phyloP scores from a whole-genome alignment of 129 eudicot species.

The Calendula officinalis region DNA sequence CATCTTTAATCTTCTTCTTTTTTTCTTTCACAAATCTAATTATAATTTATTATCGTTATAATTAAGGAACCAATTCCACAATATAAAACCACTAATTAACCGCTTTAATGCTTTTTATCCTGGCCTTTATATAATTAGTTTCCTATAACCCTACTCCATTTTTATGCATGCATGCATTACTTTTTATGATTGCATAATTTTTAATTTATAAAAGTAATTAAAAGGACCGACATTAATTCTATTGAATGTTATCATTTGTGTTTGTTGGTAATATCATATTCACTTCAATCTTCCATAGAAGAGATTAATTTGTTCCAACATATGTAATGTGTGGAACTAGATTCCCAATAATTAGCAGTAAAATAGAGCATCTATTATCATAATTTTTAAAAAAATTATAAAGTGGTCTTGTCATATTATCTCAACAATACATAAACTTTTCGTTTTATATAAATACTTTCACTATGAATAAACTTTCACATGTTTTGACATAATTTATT shows the following conservation, averaged over 20 bases:
- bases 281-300: no score
- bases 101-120: slow-evolving; percentile 19
- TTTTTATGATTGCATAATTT: not conserved
- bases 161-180: not conserved
- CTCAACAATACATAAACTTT: no score
- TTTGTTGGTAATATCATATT: no score
- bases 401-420: no score
- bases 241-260: not conserved
- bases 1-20: slow-evolving; percentile 9
- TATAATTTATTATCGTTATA: slow-evolving; percentile 4
- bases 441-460: no score
- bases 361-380: no score
- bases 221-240: not conserved
- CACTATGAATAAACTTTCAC: no score
- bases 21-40: not conserved
- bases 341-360: no score
- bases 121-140: not conserved
- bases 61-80: slow-evolving; percentile 29
- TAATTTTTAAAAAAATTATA: no score
- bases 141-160: not conserved
- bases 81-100: slow-evolving; percentile 26
- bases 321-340: no score
- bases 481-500: no score
- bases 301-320: no score
- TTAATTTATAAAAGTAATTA: not conserved